phyloP scores from a whole-genome alignment of 225 moss, liverwort and hornwort species.

The Thuidium tamariscinum region DNA sequence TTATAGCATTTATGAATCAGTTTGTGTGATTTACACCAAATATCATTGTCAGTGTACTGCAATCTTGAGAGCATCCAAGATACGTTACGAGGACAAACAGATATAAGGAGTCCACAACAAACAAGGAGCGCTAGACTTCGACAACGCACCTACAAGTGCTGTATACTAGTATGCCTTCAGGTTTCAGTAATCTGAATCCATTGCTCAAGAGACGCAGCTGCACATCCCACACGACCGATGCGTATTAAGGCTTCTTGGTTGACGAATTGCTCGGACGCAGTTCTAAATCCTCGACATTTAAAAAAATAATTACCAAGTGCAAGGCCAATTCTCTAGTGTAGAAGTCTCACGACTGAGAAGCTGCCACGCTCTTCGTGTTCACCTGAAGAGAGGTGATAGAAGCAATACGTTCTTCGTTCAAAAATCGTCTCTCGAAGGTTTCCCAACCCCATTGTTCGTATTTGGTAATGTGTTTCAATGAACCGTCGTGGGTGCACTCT shows the following conservation, averaged over 20 bases:
- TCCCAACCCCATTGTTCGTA: conserved; percentile 99
- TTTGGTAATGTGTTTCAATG: conserved; percentile 84
- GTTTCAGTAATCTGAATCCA: conserved; percentile 64
- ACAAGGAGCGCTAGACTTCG: not conserved
- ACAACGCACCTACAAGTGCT: conserved; percentile 89
- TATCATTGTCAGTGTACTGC: not conserved
- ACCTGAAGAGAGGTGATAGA: conserved; percentile 85
- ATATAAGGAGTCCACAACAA: not conserved
- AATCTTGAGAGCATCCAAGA: not conserved
- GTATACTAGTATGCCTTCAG: conserved; percentile 74
- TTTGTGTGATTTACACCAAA: not conserved
- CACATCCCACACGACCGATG: not conserved
- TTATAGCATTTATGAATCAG: not conserved
- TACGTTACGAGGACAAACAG: not conserved
- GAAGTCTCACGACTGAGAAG: not conserved
- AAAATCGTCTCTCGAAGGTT: conserved; percentile 80
- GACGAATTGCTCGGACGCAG: not conserved
- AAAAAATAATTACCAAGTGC: not conserved
- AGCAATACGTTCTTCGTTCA: conserved; percentile 70
- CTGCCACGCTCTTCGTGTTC: not conserved
- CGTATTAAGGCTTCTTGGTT: not conserved
- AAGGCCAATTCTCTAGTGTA: not conserved
- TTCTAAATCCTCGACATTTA: not conserved
- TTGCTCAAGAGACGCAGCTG: conserved; percentile 84
- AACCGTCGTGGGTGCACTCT: conserved; percentile 98